These are phyloP conservation scores for Talaromyces piceae DNA, from an alignment of 2,329 filamentous ascomycete genomes.

Conservation along the genomic window DNA sequence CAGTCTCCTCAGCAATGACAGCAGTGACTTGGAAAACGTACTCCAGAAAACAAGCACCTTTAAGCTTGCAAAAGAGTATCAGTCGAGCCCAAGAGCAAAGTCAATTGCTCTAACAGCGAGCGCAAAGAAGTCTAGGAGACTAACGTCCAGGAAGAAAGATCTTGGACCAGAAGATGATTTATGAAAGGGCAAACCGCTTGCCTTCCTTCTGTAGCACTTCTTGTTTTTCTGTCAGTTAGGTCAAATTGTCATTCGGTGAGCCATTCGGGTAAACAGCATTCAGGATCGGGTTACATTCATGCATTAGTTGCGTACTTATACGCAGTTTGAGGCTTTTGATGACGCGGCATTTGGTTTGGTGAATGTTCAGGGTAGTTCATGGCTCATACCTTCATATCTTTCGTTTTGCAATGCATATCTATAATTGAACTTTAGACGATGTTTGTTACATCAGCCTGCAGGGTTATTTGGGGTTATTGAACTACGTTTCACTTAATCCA, in stretches of 20 bases:
- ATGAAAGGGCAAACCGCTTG: slow-evolving; percentile 11
- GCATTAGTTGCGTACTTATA: not conserved
- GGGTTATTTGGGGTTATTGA: not conserved
- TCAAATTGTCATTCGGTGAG: not conserved
- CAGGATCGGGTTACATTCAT: not conserved
- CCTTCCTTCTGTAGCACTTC: not conserved
- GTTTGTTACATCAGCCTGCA: not conserved
- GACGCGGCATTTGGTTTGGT: not conserved
- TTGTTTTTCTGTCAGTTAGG: not conserved
- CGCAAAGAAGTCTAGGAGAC: slow-evolving; percentile 32
- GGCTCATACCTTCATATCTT: not conserved
- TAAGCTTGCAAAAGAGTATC: slow-evolving; percentile 30
- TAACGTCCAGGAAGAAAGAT: slow-evolving; percentile 43
- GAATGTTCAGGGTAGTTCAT: not conserved
- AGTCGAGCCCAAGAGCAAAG: slow-evolving; percentile 15
- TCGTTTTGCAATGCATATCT: not conserved
- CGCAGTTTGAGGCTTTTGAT: not conserved
- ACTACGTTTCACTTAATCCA: not conserved
- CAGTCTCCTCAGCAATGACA: slow-evolving; percentile 26
- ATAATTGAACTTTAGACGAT: not conserved
- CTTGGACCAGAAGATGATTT: slow-evolving; percentile 37
- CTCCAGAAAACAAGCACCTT: slow-evolving; percentile 33
- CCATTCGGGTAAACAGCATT: not conserved
- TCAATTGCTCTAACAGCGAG: not conserved
- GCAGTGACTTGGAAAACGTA: slow-evolving; percentile 32